phyloP scores from a whole-genome alignment of 2,329 filamentous ascomycete genomes.

The Ceratocystis harringtonii region DNA sequence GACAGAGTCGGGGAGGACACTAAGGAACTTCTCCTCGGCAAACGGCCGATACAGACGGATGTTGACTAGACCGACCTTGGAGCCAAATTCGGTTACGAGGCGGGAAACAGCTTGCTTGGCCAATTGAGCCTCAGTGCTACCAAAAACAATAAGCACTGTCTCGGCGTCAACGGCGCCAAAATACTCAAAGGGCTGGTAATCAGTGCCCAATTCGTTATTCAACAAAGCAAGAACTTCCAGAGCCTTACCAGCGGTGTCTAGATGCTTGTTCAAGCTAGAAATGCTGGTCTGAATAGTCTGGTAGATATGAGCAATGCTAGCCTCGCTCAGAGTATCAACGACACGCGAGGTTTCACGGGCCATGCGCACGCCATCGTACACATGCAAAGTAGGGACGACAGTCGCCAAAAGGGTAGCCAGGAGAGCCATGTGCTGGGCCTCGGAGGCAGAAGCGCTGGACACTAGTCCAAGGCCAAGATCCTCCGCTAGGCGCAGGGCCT shows the following conservation, averaged over 20 bases:
- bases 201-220: constrained; percentile 84
- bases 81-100: constrained; percentile 50
- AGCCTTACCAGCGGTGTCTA: constrained; percentile 58
- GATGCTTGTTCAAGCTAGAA: constrained; percentile 50
- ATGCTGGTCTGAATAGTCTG: constrained; percentile 47
- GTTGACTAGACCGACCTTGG: constrained; percentile 73
- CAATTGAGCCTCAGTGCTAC: constrained; percentile 77
- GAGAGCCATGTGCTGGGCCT: constrained; percentile 91
- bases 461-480: constrained; percentile 81
- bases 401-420: constrained; percentile 68
- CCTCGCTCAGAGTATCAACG: constrained; percentile 64
- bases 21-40: constrained; percentile 83
- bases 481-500: constrained; percentile 65
- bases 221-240: constrained; percentile 55
- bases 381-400: constrained; percentile 68
- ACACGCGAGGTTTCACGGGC: constrained; percentile 70
- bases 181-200: constrained; percentile 91
- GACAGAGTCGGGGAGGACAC: constrained; percentile 59
- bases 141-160: constrained; percentile 79
- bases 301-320: constrained; percentile 54
- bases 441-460: constrained; percentile 71
- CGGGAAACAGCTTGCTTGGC: constrained; percentile 64
- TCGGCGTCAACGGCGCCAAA: constrained; percentile 67
- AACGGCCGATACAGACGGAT: constrained; percentile 93
- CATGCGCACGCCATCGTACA: constrained; percentile 75